Percentiles rank a stretch among this genome's conserved stretches.
Evolutionary conservation across 2,329 filamentous ascomycete genomes (phyloP).

Genomic region (Ophiostoma triangulosporum): DNA sequence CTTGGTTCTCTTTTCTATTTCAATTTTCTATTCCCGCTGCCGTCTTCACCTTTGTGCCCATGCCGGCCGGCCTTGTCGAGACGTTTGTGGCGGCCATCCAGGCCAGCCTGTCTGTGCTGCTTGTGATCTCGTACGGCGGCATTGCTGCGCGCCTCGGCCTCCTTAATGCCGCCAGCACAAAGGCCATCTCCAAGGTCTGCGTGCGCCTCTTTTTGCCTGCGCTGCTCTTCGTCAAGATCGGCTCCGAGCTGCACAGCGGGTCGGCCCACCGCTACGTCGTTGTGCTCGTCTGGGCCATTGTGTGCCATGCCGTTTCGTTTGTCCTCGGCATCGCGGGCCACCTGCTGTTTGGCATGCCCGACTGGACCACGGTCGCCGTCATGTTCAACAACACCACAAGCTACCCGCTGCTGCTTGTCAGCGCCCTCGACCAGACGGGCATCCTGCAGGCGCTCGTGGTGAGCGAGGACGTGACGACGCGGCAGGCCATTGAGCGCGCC

Average conservation of each 20-base stretch:
- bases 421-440: conserved; percentile 34
- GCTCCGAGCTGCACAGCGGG: conserved; percentile 25
- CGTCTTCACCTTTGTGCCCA: not conserved
- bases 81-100: conserved; percentile 33
- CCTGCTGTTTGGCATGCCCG: conserved; percentile 27
- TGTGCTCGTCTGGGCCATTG: conserved; percentile 28
- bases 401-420: conserved; percentile 31
- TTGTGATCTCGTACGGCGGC: conserved; percentile 32
- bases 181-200: conserved; percentile 31
- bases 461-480: conserved; percentile 22
- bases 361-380: conserved; percentile 31
- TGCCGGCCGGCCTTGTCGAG: conserved; percentile 18
- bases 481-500: conserved; percentile 40
- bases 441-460: conserved; percentile 36
- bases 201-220: conserved; percentile 34
- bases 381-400: conserved; percentile 37
- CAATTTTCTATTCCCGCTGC: too few species aligned
- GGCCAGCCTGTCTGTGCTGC: conserved; percentile 32
- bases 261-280: conserved; percentile 25
- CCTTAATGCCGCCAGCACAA: conserved; percentile 23
- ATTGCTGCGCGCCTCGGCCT: conserved; percentile 26
- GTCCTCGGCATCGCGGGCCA: conserved; percentile 25
- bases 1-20: not conserved
- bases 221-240: conserved; percentile 32
- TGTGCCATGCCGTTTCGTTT: conserved; percentile 27